These are phyloP conservation scores for Coprinellus micaceus DNA, from an alignment of 768 basidiomycete genomes.

Conservation along the genomic window DNA sequence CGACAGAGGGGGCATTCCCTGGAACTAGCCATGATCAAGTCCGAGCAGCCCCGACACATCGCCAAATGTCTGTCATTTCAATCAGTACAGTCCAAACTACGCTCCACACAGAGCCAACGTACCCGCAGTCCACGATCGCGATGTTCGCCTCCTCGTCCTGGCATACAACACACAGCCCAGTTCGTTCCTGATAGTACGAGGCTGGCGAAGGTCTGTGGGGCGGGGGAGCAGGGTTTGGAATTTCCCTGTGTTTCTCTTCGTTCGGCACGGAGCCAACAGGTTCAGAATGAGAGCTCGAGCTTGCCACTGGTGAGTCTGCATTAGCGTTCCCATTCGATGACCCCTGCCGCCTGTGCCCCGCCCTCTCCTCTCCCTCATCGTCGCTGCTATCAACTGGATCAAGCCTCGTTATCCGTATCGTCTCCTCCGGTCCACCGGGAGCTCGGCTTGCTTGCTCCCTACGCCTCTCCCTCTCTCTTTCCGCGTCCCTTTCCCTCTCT, in stretches of 20 bases:
- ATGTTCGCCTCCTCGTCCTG: slow-evolving; percentile 94
- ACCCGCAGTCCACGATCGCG: slow-evolving; percentile 94
- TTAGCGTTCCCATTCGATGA: neutral
- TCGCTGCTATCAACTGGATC: slow-evolving; percentile 5
- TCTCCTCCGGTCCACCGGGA: neutral
- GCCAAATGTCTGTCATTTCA: slow-evolving; percentile 82
- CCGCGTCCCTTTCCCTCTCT: slow-evolving; percentile 16
- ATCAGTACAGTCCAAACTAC: no score
- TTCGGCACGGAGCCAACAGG: no score
- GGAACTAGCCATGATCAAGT: slow-evolving; percentile 72
- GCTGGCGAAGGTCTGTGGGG: slow-evolving; percentile 30
- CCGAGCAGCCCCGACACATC: slow-evolving; percentile 76
- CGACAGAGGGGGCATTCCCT: slow-evolving; percentile 89
- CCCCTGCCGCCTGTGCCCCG: neutral
- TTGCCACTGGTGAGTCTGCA: no score
- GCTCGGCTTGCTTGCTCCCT: slow-evolving; percentile 13
- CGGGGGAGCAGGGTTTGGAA: slow-evolving; percentile 23
- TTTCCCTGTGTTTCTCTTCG: slow-evolving; percentile 1
- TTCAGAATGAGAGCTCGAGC: no score
- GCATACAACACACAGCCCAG: slow-evolving; percentile 86
- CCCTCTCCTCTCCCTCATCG: slow-evolving; percentile 4
- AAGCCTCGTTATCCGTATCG: neutral
- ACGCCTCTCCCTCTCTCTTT: slow-evolving; percentile 15
- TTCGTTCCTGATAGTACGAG: slow-evolving; percentile 50
- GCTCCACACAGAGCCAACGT: no score